A percentile compares a stretch with the other conserved stretches of the same genome.
These are phyloP conservation scores for Daldinia grandis DNA, from an alignment of 495 filamentous ascomycete genomes.

Conservation along the genomic window DNA sequence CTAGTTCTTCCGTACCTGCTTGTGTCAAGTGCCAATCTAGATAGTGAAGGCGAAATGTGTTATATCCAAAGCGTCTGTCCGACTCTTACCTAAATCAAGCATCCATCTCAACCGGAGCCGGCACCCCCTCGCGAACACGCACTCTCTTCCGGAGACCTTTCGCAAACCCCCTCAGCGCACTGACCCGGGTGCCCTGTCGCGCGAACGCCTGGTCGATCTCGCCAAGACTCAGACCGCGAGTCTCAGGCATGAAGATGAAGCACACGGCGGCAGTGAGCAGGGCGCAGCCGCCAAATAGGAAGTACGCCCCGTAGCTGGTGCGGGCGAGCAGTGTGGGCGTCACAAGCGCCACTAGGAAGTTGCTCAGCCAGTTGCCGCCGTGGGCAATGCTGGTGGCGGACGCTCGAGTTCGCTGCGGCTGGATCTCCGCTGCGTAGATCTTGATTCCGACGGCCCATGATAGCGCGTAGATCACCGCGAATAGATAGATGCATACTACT, in stretches of 20 bases:
- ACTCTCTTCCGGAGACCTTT: not conserved
- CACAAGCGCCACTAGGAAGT: not conserved
- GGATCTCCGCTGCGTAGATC: not conserved
- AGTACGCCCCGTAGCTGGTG: conserved; percentile 66
- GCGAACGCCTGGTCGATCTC: conserved; percentile 66
- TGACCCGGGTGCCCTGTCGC: not conserved
- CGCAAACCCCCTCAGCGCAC: conserved; percentile 6
- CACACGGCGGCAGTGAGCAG: conserved; percentile 61
- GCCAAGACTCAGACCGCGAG: conserved; percentile 63
- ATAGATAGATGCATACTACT: not conserved
- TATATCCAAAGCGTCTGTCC: not conserved
- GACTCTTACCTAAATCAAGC: conserved; percentile 1
- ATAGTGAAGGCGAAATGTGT: not conserved
- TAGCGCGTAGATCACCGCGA: not conserved
- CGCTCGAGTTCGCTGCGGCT: not conserved
- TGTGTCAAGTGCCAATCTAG: not conserved
- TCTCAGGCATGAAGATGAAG: conserved; percentile 69
- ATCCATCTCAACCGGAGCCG: conserved; percentile 13
- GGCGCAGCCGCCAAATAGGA: conserved; percentile 63
- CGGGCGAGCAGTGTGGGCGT: conserved; percentile 65
- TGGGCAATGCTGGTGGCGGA: not conserved
- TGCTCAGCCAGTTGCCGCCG: not conserved
- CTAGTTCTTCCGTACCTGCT: not conserved
- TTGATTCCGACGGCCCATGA: not conserved
- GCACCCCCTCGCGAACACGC: not conserved